phyloP scores from a whole-genome alignment of 2,329 filamentous ascomycete species.

The Achaetomium macrosporum region DNA sequence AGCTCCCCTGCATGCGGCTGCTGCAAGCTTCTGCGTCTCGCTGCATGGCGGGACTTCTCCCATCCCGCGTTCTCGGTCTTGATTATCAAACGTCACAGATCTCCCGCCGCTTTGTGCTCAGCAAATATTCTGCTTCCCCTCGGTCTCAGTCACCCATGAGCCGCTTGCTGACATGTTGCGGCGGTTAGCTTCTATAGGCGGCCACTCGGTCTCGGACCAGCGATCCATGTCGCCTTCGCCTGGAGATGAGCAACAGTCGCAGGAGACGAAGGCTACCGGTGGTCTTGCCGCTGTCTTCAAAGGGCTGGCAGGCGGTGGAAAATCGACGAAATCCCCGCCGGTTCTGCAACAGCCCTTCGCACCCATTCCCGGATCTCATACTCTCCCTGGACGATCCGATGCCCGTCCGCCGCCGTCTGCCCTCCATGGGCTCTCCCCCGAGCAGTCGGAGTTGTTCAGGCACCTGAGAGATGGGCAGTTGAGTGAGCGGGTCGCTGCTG shows the following conservation, averaged over 20 bases:
- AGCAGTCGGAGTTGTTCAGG: slow-evolving; percentile 50
- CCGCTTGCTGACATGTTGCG: slow-evolving; percentile 37
- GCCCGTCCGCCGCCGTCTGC: slow-evolving; percentile 32
- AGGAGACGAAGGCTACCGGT: slow-evolving; percentile 50
- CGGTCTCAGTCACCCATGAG: slow-evolving; percentile 8
- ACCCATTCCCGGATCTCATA: slow-evolving; percentile 29
- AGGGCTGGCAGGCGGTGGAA: slow-evolving; percentile 49
- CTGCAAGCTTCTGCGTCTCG: slow-evolving; percentile 25
- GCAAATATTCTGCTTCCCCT: background rate
- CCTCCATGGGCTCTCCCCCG: slow-evolving; percentile 42
- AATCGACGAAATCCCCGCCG: slow-evolving; percentile 46
- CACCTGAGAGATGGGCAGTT: slow-evolving; percentile 48
- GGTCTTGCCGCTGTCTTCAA: slow-evolving; percentile 60
- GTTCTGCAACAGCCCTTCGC: slow-evolving; percentile 36
- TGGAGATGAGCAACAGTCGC: slow-evolving; percentile 50
- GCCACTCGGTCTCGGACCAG: slow-evolving; percentile 37
- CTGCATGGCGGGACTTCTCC: slow-evolving; percentile 16
- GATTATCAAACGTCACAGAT: slow-evolving; percentile 14
- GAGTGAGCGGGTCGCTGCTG: slow-evolving; percentile 51
- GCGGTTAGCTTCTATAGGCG: slow-evolving; percentile 38
- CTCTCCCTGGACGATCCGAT: slow-evolving; percentile 41
- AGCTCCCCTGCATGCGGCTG: slow-evolving; percentile 24
- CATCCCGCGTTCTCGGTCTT: slow-evolving; percentile 11
- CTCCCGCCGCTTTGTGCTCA: background rate
- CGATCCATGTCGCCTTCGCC: slow-evolving; percentile 56